Conservation (phyloP, 257 asterid species). For the Voacanga thouarsii region DNA sequence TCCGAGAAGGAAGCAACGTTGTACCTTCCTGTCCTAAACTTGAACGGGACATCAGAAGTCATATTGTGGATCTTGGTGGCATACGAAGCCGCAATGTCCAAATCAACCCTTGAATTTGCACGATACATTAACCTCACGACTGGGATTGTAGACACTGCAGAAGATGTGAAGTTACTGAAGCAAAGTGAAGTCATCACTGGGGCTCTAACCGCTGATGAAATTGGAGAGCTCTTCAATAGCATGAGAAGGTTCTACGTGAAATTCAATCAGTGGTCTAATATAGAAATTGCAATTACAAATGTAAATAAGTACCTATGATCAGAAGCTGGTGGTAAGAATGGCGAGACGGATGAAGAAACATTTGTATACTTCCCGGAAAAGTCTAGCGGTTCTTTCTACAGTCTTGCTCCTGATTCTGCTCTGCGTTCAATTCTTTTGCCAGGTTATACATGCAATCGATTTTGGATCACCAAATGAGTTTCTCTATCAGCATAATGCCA, state of each 20-base stretch:
- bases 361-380: slow-evolving; percentile 20
- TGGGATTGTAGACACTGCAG: slow-evolving; percentile 36
- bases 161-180: slow-evolving; percentile 43
- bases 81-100: slow-evolving; percentile 39
- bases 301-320: slow-evolving; percentile 34
- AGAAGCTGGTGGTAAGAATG: slow-evolving; percentile 22
- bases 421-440: slow-evolving; percentile 41
- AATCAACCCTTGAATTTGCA: slow-evolving; percentile 35
- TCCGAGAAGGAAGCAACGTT: slow-evolving; percentile 19
- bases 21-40: slow-evolving; percentile 41
- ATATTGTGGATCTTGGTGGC: slow-evolving; percentile 51
- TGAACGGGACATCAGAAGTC: slow-evolving; percentile 37
- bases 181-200: slow-evolving; percentile 31
- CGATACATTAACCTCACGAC: slow-evolving; percentile 53
- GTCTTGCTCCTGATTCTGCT: slow-evolving; percentile 30
- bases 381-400: slow-evolving; percentile 23
- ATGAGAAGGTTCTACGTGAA: slow-evolving; percentile 32
- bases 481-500: too few species aligned
- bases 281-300: slow-evolving; percentile 36
- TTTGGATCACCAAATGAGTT: too few species aligned
- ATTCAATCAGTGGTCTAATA: slow-evolving; percentile 14
- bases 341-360: slow-evolving; percentile 21
- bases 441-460: slow-evolving; percentile 15
- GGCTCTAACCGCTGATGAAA: slow-evolving; percentile 35
- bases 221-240: slow-evolving; percentile 37